Evolutionary conservation across 371 early-diverging fungal genomes (phyloP), one percentile per base, ranked within the genome.

Genomic region (Mucor irregularis): DNA sequence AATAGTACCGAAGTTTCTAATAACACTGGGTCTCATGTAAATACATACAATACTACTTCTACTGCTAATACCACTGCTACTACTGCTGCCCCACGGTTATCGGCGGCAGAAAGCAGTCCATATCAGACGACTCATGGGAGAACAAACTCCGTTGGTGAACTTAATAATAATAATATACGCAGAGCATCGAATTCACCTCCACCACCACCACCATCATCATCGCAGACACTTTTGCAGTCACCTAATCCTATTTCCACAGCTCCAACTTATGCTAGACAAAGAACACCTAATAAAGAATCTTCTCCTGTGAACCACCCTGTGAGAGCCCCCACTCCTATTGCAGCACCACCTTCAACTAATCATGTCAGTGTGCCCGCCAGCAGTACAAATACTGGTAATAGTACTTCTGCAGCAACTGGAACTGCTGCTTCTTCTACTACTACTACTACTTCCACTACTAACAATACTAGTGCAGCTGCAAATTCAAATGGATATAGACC

Each of bases 401-500:
- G n/a, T n/a, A n/a, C n/a, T n/a, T n/a, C n/a, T n/a, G n/a, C n/a
- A n/a, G n/a, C n/a, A n/a, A n/a, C n/a, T n/a, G n/a, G n/a, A n/a
- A n/a, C n/a, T n/a, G n/a, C n/a, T n/a, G n/a, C n/a, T n/a, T n/a
- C n/a, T n/a, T n/a, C n/a, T n/a, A n/a, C n/a, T n/a, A n/a, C n/a
- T n/a, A n/a, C n/a, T n/a, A n/a, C n/a, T n/a, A n/a, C n/a, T n/a
- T n/a, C n/a, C n/a, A n/a, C n/a, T n/a, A n/a, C n/a, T n/a, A n/a
- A n/a, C n/a, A n/a, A n/a, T n/a, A n/a, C n/a, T n/a, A n/a, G n/a
- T n/a, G n/a, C n/a, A n/a, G n/a, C n/a, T n/a, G n/a, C n/a, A n/a
- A n/a, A n/a, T n/a, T n/a, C n/a, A n/a, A n/a, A n/a, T n/a, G 64
- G 54, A 22, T 71, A 61, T 31, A 54, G 71, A 7, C 74, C 74